Percentiles rank a stretch among this genome's conserved stretches.
Evolutionary conservation across 1,284 basidiomycete species (phyloP).

Genomic region (Boletus smithii): DNA sequence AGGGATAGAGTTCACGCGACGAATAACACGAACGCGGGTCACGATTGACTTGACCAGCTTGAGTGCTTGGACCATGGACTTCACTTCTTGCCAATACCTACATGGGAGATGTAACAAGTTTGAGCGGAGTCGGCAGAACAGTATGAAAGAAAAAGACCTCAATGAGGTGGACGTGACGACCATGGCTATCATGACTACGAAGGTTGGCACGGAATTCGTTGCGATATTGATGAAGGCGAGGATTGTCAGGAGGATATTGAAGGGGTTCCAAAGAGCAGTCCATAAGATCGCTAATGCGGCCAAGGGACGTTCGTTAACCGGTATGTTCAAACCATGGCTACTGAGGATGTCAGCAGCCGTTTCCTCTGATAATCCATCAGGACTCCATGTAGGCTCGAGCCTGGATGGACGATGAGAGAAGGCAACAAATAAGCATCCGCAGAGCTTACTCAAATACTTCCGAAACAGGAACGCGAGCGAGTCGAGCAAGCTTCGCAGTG

Average conservation of each 20-base stretch:
- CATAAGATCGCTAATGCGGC: constrained; percentile 28
- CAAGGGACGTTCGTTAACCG: constrained; percentile 30
- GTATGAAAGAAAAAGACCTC: constrained; percentile 16
- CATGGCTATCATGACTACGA: constrained; percentile 33
- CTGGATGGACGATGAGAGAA: constrained; percentile 14
- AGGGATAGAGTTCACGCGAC: constrained; percentile 15
- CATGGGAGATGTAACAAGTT: not conserved
- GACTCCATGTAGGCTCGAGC: constrained; percentile 28
- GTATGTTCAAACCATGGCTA: constrained; percentile 25
- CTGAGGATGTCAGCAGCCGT: constrained; percentile 19
- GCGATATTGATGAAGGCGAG: constrained; percentile 31
- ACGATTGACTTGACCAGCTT: constrained; percentile 33
- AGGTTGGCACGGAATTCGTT: constrained; percentile 31
- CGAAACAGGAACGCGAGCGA: constrained; percentile 26
- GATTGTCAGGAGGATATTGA: constrained; percentile 31
- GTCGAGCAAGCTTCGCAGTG: constrained; percentile 21
- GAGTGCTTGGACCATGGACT: constrained; percentile 33
- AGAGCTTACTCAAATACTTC: constrained; percentile 24
- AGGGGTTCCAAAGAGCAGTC: constrained; percentile 33
- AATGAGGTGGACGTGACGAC: constrained; percentile 31
- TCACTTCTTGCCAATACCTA: constrained; percentile 34
- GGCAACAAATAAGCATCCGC: not conserved
- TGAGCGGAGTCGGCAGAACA: not conserved
- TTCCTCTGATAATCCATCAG: constrained; percentile 27
- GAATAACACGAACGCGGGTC: constrained; percentile 33